These are phyloP conservation scores for Flaveria robusta DNA, from an alignment of 129 eudicot species.

Conservation along the genomic window DNA sequence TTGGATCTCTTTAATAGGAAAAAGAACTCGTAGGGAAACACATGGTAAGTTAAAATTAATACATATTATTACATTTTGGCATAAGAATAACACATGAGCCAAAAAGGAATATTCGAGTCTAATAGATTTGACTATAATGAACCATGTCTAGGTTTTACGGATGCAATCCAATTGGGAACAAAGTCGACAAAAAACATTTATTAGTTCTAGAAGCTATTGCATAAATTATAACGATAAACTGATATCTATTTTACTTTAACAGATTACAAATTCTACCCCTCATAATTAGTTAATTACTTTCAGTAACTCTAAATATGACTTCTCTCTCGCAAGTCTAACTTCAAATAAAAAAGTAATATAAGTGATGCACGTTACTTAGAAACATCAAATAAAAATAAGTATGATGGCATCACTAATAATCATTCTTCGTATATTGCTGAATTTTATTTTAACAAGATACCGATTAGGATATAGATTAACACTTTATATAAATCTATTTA, in stretches of 20 bases:
- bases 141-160: conserved; percentile 6
- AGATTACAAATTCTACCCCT: neutral
- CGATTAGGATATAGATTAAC: no score
- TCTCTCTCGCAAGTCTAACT: no score
- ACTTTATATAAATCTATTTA: no score
- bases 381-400: no score
- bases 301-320: no score
- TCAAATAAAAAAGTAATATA: no score
- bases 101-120: conserved; percentile 13
- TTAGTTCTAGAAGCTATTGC: conserved; percentile 1
- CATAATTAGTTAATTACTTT: neutral
- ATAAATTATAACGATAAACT: neutral
- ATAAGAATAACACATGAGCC: conserved; percentile 1
- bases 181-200: conserved; percentile 1
- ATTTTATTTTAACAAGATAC: no score
- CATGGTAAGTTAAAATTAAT: neutral
- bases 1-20: neutral
- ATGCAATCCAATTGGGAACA: neutral
- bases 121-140: conserved; percentile 9
- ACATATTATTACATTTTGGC: neutral
- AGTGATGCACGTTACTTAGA: no score
- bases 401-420: no score
- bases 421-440: no score
- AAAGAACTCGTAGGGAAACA: neutral
- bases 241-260: neutral